phyloP scores from a whole-genome alignment of 2,329 filamentous ascomycete genomes.

The Epichloe elymi region DNA sequence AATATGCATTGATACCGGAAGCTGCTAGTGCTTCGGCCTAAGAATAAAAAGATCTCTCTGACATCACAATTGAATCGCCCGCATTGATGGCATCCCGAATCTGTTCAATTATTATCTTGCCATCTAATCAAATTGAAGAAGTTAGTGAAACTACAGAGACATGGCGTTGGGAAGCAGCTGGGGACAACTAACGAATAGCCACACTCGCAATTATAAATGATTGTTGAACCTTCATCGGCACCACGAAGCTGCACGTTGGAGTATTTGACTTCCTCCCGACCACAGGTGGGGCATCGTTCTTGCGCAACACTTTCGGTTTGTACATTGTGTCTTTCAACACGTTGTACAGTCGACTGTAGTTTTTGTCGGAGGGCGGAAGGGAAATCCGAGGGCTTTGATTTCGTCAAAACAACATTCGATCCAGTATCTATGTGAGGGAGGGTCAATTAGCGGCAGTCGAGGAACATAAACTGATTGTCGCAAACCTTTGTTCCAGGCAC shows the following conservation, averaged over 20 bases:
- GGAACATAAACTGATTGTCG: neutral
- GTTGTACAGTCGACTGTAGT: conserved; percentile 69
- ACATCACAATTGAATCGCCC: conserved; percentile 1
- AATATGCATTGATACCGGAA: conserved; percentile 85
- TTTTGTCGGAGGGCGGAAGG: conserved; percentile 82
- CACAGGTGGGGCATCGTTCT: conserved; percentile 69
- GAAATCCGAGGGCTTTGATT: conserved; percentile 81
- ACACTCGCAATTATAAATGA: conserved; percentile 83
- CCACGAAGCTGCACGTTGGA: conserved; percentile 75
- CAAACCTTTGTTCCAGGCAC: conserved; percentile 68
- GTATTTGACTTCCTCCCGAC: conserved; percentile 68
- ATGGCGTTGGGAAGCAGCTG: neutral
- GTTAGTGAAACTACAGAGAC: conserved; percentile 4
- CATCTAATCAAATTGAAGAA: conserved; percentile 18
- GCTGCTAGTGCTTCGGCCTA: conserved; percentile 28
- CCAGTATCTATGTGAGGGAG: conserved; percentile 44
- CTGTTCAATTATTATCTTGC: conserved; percentile 49
- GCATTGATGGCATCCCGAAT: conserved; percentile 1
- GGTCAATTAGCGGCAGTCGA: neutral
- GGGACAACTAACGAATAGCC: conserved; percentile 55
- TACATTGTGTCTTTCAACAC: conserved; percentile 63
- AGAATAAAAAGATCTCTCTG: conserved; percentile 10
- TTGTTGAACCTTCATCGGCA: conserved; percentile 88
- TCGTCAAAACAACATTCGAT: conserved; percentile 63
- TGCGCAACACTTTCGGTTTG: conserved; percentile 56